Conservation (phyloP, 2,329 filamentous ascomycete species). For the Lachnellula suecica region DNA sequence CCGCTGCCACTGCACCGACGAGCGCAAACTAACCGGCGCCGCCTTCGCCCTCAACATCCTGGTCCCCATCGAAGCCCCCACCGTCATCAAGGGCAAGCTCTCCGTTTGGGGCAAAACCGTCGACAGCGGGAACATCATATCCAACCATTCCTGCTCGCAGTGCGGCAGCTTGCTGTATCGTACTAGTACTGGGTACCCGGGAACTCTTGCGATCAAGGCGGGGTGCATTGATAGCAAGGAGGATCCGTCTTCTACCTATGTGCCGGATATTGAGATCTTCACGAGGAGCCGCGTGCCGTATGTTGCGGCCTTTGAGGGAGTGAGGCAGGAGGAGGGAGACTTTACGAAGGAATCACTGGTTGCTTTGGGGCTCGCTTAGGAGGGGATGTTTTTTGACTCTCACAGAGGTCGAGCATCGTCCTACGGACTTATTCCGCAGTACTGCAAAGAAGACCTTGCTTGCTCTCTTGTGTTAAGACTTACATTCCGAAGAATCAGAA, state of each 20-base stretch:
- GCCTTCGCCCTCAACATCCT: constrained; percentile 24
- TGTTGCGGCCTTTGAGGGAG: constrained; percentile 18
- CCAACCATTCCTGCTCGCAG: constrained; percentile 12
- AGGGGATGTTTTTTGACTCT: background rate
- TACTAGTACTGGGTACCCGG: constrained; percentile 11
- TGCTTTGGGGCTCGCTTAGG: background rate
- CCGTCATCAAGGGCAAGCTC: constrained; percentile 16
- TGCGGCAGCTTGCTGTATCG: constrained; percentile 19
- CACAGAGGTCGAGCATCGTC: no score
- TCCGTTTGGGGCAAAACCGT: constrained; percentile 12
- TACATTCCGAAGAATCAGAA: no score
- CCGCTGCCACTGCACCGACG: constrained; percentile 23
- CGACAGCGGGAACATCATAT: constrained; percentile 19
- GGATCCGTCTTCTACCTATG: constrained; percentile 1
- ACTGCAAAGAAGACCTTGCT: no score
- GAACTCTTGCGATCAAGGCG: constrained; percentile 20
- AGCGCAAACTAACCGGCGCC: constrained; percentile 25
- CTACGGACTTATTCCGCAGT: no score
- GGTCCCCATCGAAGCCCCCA: constrained; percentile 5
- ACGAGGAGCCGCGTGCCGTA: constrained; percentile 19
- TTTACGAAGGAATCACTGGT: constrained; percentile 10
- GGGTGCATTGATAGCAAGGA: constrained; percentile 22
- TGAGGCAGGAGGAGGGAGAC: constrained; percentile 17
- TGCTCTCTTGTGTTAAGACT: no score
- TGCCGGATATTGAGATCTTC: constrained; percentile 26